These are phyloP conservation scores for Didymella pinodella DNA, from an alignment of 2,329 filamentous ascomycete species.

Conservation along the genomic window DNA sequence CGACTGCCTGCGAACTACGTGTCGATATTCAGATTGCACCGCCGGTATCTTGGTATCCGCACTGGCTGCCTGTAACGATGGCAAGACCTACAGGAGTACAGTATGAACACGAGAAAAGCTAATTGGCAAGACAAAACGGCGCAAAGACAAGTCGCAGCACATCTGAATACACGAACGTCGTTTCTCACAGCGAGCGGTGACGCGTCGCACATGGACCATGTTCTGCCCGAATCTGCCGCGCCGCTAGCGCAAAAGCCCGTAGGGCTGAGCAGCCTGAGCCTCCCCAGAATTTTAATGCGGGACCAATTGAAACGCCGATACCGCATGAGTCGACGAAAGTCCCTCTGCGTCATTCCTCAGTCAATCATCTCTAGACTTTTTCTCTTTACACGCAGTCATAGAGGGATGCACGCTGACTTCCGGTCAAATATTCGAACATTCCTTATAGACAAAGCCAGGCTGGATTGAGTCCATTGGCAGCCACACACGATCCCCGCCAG, in stretches of 20 bases:
- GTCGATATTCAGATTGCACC: neutral
- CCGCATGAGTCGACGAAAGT: constrained; percentile 40
- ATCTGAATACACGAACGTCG: constrained; percentile 2
- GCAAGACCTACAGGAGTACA: neutral
- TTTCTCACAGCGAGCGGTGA: constrained; percentile 13
- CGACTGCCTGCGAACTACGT: neutral
- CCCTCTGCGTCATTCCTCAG: constrained; percentile 31
- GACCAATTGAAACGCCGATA: constrained; percentile 35
- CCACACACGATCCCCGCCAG: constrained; percentile 7
- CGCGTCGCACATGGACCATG: constrained; percentile 25
- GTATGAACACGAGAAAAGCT: neutral
- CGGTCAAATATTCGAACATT: neutral
- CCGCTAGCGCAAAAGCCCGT: constrained; percentile 16
- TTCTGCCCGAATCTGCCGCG: constrained; percentile 6
- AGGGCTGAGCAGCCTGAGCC: constrained; percentile 30
- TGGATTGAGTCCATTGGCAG: constrained; percentile 19
- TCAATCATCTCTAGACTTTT: constrained; percentile 16
- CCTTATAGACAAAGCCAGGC: constrained; percentile 11
- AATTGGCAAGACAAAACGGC: neutral
- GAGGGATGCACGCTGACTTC: constrained; percentile 10
- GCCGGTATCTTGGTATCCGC: constrained; percentile 29
- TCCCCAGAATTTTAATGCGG: constrained; percentile 30
- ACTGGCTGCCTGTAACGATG: constrained; percentile 9
- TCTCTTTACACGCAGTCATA: constrained; percentile 10
- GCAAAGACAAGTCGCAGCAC: constrained; percentile 16